These are phyloP conservation scores for Aquilaria agallochum DNA, from an alignment of 441 rosid genomes.

Conservation along the genomic window DNA sequence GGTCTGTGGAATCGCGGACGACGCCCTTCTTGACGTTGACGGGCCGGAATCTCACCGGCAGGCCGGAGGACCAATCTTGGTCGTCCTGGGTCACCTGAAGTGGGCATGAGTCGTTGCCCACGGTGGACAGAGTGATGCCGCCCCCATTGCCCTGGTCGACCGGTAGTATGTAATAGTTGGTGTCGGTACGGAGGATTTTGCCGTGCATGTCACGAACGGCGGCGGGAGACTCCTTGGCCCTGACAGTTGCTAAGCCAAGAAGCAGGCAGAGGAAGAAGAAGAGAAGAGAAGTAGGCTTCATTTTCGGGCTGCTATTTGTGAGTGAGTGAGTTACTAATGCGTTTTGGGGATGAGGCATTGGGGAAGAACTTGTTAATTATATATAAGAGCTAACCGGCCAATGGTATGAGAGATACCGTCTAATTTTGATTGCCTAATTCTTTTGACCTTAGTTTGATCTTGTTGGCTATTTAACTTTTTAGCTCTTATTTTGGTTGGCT, in stretches of 20 bases:
- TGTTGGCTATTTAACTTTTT: conserved; percentile 13
- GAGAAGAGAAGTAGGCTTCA: too few relatives aligned
- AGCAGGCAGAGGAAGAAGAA: too few relatives aligned
- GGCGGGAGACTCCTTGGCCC: conserved; percentile 5
- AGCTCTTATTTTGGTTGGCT: too few relatives aligned
- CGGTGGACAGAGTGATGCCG: conserved; percentile 36
- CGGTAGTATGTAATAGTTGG: conserved; percentile 44
- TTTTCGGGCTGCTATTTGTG: too few relatives aligned
- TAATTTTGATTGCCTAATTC: too few relatives aligned
- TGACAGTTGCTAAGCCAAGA: too few relatives aligned
- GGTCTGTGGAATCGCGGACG: conserved; percentile 38
- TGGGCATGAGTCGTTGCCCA: conserved; percentile 28
- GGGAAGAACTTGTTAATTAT: conserved; percentile 23
- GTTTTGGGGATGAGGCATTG: background rate
- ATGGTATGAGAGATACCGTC: too few relatives aligned
- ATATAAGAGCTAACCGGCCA: background rate
- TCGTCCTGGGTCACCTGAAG: conserved; percentile 40
- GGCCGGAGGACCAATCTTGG: conserved; percentile 33
- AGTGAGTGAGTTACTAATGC: background rate
- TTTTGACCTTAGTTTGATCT: too few relatives aligned
- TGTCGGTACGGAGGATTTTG: conserved; percentile 27
- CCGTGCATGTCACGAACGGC: conserved; percentile 32
- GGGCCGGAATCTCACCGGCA: conserved; percentile 34
- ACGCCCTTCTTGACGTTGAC: conserved; percentile 23
- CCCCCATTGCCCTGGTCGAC: conserved; percentile 53